These are phyloP conservation scores for Lactifluus piperatus DNA, from an alignment of 768 basidiomycete species.

Conservation along the genomic window DNA sequence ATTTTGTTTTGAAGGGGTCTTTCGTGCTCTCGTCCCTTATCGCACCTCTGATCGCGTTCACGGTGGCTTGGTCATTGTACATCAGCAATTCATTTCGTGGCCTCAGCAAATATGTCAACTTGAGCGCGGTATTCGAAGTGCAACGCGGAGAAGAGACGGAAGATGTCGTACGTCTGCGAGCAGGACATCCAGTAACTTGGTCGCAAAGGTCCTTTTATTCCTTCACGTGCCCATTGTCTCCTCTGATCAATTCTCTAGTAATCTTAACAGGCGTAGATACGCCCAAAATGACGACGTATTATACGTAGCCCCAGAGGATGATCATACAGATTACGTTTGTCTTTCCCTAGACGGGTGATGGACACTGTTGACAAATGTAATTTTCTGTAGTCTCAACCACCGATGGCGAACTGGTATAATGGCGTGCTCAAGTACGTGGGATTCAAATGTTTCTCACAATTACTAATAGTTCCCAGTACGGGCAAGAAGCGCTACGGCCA, in stretches of 20 bases:
- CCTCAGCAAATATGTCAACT: slow-evolving; percentile 72
- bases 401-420: slow-evolving; percentile 90
- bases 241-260: slow-evolving; percentile 35
- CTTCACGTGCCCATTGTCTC: neutral
- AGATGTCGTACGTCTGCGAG: slow-evolving; percentile 63
- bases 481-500: slow-evolving; percentile 92
- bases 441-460: slow-evolving; percentile 12
- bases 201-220: slow-evolving; percentile 62
- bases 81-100: slow-evolving; percentile 59
- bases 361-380: slow-evolving; percentile 3
- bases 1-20: slow-evolving; percentile 67
- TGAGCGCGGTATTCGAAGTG: slow-evolving; percentile 84
- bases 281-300: slow-evolving; percentile 90
- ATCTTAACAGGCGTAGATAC: slow-evolving; percentile 80
- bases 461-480: slow-evolving; percentile 43
- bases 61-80: slow-evolving; percentile 75
- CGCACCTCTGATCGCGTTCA: slow-evolving; percentile 66
- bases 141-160: slow-evolving; percentile 82
- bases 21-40: slow-evolving; percentile 55
- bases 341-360: neutral
- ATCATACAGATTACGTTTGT: slow-evolving; percentile 79
- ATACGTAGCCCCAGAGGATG: slow-evolving; percentile 93
- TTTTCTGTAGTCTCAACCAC: slow-evolving; percentile 73
- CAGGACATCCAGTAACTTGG: slow-evolving; percentile 81
- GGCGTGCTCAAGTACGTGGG: slow-evolving; percentile 76